Percentiles rank a stretch among this genome's conserved stretches.
phyloP scores from a whole-genome alignment of 371 early-diverging fungal genomes.

The Chytridium lagenaria region DNA sequence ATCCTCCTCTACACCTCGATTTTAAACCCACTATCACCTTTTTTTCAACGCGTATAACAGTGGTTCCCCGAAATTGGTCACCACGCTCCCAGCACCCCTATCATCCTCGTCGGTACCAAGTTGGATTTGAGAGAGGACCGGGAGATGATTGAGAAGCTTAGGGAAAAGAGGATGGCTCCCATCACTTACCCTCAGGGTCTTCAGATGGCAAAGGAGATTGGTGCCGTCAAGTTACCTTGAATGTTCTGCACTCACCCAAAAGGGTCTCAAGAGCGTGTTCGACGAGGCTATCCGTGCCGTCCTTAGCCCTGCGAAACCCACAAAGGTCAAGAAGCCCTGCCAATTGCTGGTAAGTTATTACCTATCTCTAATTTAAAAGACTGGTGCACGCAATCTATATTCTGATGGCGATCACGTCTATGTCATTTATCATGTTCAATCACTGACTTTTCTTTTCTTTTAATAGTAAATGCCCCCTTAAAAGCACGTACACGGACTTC shows the following conservation, averaged over 20 bases:
- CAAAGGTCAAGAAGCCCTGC: conserved; percentile 29
- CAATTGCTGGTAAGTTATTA: conserved; percentile 10
- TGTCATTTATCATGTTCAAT: too few relatives aligned
- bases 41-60: conserved; percentile 47
- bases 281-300: conserved; percentile 98
- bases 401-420: too few relatives aligned
- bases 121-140: conserved; percentile 95
- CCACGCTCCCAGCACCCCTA: conserved; percentile 93
- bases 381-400: too few relatives aligned
- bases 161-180: conserved; percentile 87
- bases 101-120: conserved; percentile 98
- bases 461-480: too few relatives aligned
- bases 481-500: too few relatives aligned
- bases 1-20: too few relatives aligned
- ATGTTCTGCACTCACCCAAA: conserved; percentile 98
- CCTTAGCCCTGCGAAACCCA: conserved; percentile 53
- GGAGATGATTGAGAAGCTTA: conserved; percentile 85
- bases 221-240: conserved; percentile 94
- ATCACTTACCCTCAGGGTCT: conserved; percentile 89
- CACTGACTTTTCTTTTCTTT: too few relatives aligned
- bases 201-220: conserved; percentile 90
- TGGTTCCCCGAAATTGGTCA: conserved; percentile 96
- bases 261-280: conserved; percentile 97
- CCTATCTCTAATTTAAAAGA: too few relatives aligned
- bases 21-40: conserved; percentile 31